phyloP scores from a whole-genome alignment of 169 alveolate genomes.

The Cryptosporidium meleagridis region DNA sequence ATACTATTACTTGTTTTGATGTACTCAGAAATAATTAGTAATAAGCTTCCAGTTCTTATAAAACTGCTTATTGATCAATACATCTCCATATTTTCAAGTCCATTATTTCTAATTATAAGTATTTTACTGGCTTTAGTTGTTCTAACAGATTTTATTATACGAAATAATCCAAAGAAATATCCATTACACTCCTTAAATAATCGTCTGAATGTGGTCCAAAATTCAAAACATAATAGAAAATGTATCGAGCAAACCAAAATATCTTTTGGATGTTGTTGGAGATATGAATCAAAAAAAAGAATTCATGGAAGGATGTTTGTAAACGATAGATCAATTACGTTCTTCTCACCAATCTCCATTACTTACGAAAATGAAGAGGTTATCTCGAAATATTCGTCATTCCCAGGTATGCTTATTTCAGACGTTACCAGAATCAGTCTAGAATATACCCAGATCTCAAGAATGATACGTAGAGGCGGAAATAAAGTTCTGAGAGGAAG shows the following conservation, averaged over 20 bases:
- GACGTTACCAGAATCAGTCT: slow-evolving; percentile 20
- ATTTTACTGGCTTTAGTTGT: neutral
- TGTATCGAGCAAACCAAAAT: neutral
- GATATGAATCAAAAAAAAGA: slow-evolving; percentile 71
- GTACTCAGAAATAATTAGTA: neutral
- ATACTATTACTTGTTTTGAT: neutral
- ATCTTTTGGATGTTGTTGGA: slow-evolving; percentile 74
- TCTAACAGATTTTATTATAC: neutral
- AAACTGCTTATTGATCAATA: neutral
- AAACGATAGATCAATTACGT: slow-evolving; percentile 14
- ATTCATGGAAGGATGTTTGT: slow-evolving; percentile 64
- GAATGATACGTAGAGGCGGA: slow-evolving; percentile 70
- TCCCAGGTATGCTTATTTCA: slow-evolving; percentile 35
- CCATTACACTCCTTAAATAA: neutral
- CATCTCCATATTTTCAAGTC: slow-evolving; percentile 12
- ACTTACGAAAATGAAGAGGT: slow-evolving; percentile 2
- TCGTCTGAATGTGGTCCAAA: neutral
- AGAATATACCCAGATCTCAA: slow-evolving; percentile 58
- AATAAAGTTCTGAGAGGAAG: slow-evolving; percentile 71
- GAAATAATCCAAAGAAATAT: neutral
- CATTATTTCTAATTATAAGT: neutral
- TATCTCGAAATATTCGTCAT: neutral
- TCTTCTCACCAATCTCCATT: slow-evolving; percentile 37
- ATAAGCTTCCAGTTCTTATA: neutral
- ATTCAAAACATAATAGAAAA: neutral